Conservation (phyloP, 345 rosid species). For the Nasturtium officinale region DNA sequence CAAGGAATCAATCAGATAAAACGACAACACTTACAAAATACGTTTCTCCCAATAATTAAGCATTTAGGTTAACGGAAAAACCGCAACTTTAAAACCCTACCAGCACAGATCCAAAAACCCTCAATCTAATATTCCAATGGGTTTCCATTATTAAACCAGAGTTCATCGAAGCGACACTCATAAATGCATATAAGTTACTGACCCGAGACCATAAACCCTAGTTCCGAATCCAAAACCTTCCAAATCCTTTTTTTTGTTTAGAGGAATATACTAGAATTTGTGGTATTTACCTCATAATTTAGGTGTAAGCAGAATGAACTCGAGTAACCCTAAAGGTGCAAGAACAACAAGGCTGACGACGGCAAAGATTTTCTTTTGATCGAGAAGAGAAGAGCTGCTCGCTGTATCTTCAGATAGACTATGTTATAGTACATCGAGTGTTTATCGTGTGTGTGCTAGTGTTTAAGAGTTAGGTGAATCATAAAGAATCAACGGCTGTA, state of each 20-base stretch:
- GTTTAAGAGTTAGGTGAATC: background rate
- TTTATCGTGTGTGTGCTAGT: background rate
- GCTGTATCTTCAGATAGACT: slow-evolving; percentile 20
- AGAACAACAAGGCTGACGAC: slow-evolving; percentile 11
- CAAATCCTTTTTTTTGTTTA: background rate
- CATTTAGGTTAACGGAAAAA: background rate
- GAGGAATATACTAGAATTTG: background rate
- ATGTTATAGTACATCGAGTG: slow-evolving; percentile 15
- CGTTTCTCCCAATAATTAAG: background rate
- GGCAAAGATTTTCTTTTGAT: slow-evolving; percentile 26
- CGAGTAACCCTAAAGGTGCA: slow-evolving; percentile 33
- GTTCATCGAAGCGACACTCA: slow-evolving; percentile 12
- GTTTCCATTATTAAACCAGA: background rate
- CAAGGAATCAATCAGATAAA: background rate
- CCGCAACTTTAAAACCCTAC: background rate
- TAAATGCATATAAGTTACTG: background rate
- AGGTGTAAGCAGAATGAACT: slow-evolving; percentile 6
- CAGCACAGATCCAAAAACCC: slow-evolving; percentile 24
- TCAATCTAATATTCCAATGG: background rate
- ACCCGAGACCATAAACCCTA: slow-evolving; percentile 29
- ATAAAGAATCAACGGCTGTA: slow-evolving; percentile 16
- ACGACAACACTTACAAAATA: background rate
- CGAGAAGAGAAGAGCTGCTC: slow-evolving; percentile 14
- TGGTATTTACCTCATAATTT: slow-evolving; percentile 31
- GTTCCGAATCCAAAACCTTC: slow-evolving; percentile 15